Conservation (phyloP, 345 rosid genomes). For the Camelina sativa region DNA sequence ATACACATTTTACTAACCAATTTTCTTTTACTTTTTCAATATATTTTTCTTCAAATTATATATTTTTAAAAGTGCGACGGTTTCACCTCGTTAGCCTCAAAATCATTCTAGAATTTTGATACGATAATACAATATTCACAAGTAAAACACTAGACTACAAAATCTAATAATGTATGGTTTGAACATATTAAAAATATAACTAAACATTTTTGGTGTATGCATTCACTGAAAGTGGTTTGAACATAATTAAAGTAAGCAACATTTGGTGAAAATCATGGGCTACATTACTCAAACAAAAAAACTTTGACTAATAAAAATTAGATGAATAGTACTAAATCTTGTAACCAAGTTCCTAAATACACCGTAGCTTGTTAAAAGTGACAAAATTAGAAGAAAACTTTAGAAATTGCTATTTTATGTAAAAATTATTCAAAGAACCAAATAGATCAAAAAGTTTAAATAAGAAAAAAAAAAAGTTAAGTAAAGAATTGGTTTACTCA, state of each 20-base stretch:
- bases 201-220: too few species aligned
- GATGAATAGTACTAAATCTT: too few species aligned
- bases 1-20: not conserved
- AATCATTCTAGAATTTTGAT: constrained; percentile 1
- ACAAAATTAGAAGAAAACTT: not conserved
- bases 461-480: not conserved
- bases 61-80: not conserved
- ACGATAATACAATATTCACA: not conserved
- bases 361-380: not conserved
- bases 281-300: too few species aligned
- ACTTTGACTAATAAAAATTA: too few species aligned
- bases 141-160: not conserved
- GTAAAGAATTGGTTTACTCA: not conserved
- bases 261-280: too few species aligned
- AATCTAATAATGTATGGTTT: not conserved
- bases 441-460: not conserved
- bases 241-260: too few species aligned
- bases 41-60: not conserved
- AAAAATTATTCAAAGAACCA: not conserved
- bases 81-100: constrained; percentile 1
- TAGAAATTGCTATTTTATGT: not conserved
- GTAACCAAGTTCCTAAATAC: not conserved
- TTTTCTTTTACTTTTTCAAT: not conserved
- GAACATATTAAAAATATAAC: too few species aligned
- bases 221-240: too few species aligned